Evolutionary conservation across 495 filamentous ascomycete genomes (phyloP).

Genomic region (Lindgomyces ingoldianus): DNA sequence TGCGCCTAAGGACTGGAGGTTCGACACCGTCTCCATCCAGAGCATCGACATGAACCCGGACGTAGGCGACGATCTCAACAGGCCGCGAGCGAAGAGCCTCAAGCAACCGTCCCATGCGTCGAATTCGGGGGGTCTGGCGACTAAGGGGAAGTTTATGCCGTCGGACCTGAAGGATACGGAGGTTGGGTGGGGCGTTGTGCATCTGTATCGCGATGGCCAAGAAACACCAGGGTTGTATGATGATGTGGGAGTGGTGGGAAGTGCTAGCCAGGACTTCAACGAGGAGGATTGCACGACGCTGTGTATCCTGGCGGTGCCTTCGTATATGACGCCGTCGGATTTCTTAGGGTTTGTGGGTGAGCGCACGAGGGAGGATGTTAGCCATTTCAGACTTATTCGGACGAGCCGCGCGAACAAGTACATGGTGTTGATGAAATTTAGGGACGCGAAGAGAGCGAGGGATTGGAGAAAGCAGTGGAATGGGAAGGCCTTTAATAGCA

Average conservation of each 20-base stretch:
- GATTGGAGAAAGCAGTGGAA: conserved; percentile 87
- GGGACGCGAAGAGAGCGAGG: conserved; percentile 68
- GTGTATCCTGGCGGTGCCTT: conserved; percentile 92
- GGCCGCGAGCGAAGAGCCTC: conserved; percentile 34
- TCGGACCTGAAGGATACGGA: conserved; percentile 75
- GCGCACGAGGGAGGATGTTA: conserved; percentile 81
- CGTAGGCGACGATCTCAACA: conserved; percentile 27
- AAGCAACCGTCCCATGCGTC: conserved; percentile 36
- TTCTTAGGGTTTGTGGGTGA: conserved; percentile 93
- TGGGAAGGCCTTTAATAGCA: conserved; percentile 89
- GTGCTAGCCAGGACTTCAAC: conserved; percentile 37
- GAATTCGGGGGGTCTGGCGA: conserved; percentile 57
- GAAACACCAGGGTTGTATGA: conserved; percentile 63
- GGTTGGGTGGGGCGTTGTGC: conserved; percentile 88
- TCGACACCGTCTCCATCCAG: conserved; percentile 63
- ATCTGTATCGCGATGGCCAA: conserved; percentile 83
- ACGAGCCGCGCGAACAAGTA: conserved; percentile 87
- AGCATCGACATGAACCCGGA: conserved; percentile 57
- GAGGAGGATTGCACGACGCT: conserved; percentile 81
- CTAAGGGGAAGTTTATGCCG: conserved; percentile 78
- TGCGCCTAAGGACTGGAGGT: conserved; percentile 60
- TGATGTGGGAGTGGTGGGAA: conserved; percentile 36
- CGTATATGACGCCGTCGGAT: conserved; percentile 86
- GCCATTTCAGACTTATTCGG: conserved; percentile 93
- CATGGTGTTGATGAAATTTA: conserved; percentile 97